phyloP scores from a whole-genome alignment of 495 filamentous ascomycete genomes.

The Hypomontagnella monticulosa region DNA sequence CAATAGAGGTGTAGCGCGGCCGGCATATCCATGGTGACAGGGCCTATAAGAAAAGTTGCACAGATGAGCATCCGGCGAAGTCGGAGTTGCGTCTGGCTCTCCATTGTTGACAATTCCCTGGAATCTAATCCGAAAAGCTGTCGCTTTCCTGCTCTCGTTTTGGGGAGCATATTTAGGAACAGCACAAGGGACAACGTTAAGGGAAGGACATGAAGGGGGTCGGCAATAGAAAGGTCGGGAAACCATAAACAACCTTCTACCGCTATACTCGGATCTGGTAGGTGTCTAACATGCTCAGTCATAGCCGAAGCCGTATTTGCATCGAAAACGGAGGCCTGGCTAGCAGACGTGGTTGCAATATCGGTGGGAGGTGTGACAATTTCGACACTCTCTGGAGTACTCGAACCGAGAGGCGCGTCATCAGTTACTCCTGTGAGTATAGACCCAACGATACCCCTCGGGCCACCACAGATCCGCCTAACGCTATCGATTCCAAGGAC shows the following conservation, averaged over 20 bases:
- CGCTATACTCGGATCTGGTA: constrained; percentile 65
- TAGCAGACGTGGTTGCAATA: background rate
- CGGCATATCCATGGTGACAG: constrained; percentile 63
- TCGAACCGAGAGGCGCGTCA: constrained; percentile 6
- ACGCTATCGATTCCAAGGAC: constrained; percentile 73
- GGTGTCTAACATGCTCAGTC: constrained; percentile 2
- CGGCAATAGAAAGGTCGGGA: constrained; percentile 73
- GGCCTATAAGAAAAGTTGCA: constrained; percentile 55
- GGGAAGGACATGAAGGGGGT: constrained; percentile 75
- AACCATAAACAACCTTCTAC: constrained; percentile 85
- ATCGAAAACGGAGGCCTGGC: constrained; percentile 10
- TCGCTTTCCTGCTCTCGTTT: constrained; percentile 15
- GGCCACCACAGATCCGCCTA: constrained; percentile 68
- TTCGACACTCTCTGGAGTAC: background rate
- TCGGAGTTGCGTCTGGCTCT: constrained; percentile 27
- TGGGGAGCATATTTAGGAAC: constrained; percentile 54
- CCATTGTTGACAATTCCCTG: background rate
- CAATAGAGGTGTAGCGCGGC: constrained; percentile 77
- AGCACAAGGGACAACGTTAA: constrained; percentile 62
- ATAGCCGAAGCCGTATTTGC: background rate
- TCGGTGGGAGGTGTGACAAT: constrained; percentile 1
- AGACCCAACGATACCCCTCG: constrained; percentile 62
- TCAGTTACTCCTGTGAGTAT: constrained; percentile 36
- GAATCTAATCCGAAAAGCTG: constrained; percentile 27
- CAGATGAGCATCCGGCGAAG: constrained; percentile 51